These are phyloP conservation scores for Auriculariales sp. DNA, from an alignment of 768 basidiomycete species.

Conservation along the genomic window DNA sequence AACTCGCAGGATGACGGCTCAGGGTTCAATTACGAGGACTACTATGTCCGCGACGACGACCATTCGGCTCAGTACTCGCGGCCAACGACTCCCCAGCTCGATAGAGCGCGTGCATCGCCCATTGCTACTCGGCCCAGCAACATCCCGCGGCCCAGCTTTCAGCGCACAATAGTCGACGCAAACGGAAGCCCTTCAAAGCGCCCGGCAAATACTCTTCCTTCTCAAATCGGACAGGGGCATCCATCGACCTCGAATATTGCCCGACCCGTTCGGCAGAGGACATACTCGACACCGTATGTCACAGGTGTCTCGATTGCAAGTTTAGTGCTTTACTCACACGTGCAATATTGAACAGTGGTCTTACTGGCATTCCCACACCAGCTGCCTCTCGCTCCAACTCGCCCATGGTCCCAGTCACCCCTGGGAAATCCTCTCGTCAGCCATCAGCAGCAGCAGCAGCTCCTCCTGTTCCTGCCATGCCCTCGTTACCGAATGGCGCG, in stretches of 20 bases:
- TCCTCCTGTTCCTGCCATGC: no score
- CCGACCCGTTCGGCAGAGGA: conserved; percentile 25
- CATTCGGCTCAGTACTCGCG: conserved; percentile 11
- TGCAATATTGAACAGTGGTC: conserved; percentile 13
- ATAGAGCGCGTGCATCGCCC: conserved; percentile 5
- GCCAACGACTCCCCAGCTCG: conserved; percentile 9
- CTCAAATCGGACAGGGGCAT: conserved; percentile 19
- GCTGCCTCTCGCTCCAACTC: conserved; percentile 28
- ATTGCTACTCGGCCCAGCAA: conserved; percentile 24
- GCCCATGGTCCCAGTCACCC: conserved; percentile 13
- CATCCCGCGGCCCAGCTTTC: conserved; percentile 33
- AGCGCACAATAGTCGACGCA: conserved; percentile 12
- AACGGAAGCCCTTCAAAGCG: conserved; percentile 6
- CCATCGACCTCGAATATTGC: no score
- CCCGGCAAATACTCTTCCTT: conserved; percentile 15
- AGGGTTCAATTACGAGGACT: conserved; percentile 9
- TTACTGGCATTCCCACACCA: conserved; percentile 18
- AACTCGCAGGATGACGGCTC: conserved; percentile 33
- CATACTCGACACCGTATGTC: conserved; percentile 28
- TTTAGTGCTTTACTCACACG: conserved; percentile 17
- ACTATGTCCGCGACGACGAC: conserved; percentile 1
- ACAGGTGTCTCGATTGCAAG: conserved; percentile 12
- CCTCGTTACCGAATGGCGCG: neutral
- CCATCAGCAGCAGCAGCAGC: neutral
- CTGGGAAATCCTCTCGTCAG: conserved; percentile 28